Conservation (phyloP, 495 filamentous ascomycete genomes). For the Evernia prunastri region DNA sequence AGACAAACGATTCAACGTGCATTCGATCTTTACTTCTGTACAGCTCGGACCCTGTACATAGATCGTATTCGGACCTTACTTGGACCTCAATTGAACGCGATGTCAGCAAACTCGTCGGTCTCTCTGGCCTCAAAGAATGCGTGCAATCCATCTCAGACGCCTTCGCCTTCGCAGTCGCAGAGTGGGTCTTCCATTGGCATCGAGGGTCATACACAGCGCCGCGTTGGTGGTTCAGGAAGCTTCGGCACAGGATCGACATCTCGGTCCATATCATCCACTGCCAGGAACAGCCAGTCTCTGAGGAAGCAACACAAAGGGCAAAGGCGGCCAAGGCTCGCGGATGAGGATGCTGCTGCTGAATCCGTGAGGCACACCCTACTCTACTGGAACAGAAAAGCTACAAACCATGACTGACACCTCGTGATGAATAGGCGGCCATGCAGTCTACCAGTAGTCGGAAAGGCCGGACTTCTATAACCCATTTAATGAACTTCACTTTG, state of each 20-base stretch:
- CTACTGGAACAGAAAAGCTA: slow-evolving; percentile 6
- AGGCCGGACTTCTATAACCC: slow-evolving; percentile 93
- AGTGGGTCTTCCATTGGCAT: slow-evolving; percentile 26
- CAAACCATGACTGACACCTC: slow-evolving; percentile 25
- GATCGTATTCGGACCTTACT: not conserved
- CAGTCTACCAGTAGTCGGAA: slow-evolving; percentile 76
- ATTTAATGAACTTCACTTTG: slow-evolving; percentile 85
- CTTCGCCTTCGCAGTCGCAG: slow-evolving; percentile 38
- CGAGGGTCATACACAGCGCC: slow-evolving; percentile 54
- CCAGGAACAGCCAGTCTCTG: slow-evolving; percentile 66
- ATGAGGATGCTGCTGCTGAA: slow-evolving; percentile 82
- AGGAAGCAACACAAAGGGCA: slow-evolving; percentile 68
- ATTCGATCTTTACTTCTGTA: not conserved
- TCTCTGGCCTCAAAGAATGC: slow-evolving; percentile 41
- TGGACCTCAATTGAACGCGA: slow-evolving; percentile 21
- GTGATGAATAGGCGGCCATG: slow-evolving; percentile 57
- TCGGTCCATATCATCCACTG: slow-evolving; percentile 42
- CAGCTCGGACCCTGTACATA: not conserved
- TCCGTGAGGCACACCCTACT: slow-evolving; percentile 45
- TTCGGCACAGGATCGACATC: slow-evolving; percentile 55
- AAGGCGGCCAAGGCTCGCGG: slow-evolving; percentile 48
- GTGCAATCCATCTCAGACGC: slow-evolving; percentile 36
- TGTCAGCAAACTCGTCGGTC: slow-evolving; percentile 46
- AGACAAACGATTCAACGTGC: not conserved
- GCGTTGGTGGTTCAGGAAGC: slow-evolving; percentile 56